Conservation (phyloP, 2,329 filamentous ascomycete genomes). For the Blumeriella jaapii region DNA sequence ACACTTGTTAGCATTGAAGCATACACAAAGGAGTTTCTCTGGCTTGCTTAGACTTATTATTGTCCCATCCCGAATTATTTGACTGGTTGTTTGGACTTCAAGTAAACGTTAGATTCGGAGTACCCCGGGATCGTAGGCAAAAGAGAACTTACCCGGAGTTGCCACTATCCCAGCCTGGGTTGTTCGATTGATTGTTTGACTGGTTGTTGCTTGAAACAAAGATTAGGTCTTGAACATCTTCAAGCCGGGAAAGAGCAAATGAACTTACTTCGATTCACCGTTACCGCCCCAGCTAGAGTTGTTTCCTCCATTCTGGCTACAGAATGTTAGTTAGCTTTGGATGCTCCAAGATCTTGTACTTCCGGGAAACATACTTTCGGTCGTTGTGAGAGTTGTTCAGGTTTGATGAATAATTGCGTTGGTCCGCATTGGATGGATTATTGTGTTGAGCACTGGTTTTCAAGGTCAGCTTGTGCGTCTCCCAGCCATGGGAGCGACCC, state of each 20-base stretch:
- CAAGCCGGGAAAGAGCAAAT: background rate
- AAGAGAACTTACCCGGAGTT: no score
- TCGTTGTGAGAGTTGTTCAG: constrained; percentile 1
- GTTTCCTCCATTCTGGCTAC: constrained; percentile 2
- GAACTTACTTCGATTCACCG: background rate
- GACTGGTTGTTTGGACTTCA: no score
- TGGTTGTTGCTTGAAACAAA: background rate
- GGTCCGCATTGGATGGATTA: no score
- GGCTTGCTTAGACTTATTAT: no score
- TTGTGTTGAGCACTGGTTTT: no score
- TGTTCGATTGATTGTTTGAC: constrained; percentile 2
- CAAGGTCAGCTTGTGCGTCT: no score
- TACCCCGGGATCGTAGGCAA: no score
- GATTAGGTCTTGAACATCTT: background rate
- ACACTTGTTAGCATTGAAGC: no score
- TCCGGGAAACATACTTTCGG: background rate
- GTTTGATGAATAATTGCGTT: constrained; percentile 2
- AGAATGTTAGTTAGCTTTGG: constrained; percentile 2
- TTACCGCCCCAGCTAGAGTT: constrained; percentile 3
- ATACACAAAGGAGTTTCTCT: no score
- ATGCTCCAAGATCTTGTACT: constrained; percentile 1
- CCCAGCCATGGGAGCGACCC: no score
- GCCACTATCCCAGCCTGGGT: background rate
- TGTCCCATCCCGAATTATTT: no score
- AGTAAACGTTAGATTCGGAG: no score